These are phyloP conservation scores for Tanacetum coccineum DNA, from an alignment of 129 eudicot genomes.

Conservation along the genomic window DNA sequence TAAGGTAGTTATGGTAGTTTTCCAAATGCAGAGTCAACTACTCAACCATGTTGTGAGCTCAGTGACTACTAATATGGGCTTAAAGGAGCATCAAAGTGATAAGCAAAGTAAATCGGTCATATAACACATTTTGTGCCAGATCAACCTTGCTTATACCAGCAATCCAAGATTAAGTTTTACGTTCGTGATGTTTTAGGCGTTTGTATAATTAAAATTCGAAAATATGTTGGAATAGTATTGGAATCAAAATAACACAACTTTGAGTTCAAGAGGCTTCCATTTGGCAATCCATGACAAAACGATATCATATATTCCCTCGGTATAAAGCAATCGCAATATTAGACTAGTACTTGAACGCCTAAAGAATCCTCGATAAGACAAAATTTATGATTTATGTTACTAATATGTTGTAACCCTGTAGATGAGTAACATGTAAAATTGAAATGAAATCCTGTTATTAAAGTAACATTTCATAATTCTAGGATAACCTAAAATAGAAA, in stretches of 20 bases:
- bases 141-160: background rate
- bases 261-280: slow-evolving; percentile 7
- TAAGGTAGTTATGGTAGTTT: too few species aligned
- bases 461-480: too few species aligned
- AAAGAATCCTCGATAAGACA: background rate
- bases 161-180: background rate
- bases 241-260: background rate
- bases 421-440: background rate
- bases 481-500: background rate
- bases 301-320: background rate
- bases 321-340: background rate
- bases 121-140: background rate
- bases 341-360: background rate
- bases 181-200: background rate
- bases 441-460: background rate
- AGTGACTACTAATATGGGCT: too few species aligned
- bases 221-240: background rate
- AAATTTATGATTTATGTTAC: background rate
- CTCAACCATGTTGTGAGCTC: background rate
- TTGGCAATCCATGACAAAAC: slow-evolving; percentile 7
- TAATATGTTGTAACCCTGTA: background rate
- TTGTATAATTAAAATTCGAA: background rate
- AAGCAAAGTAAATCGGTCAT: background rate
- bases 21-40: background rate
- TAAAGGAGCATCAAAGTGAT: too few species aligned